These are phyloP conservation scores for Rhodamnia rubescens DNA, from an alignment of 345 rosid species.

Conservation along the genomic window DNA sequence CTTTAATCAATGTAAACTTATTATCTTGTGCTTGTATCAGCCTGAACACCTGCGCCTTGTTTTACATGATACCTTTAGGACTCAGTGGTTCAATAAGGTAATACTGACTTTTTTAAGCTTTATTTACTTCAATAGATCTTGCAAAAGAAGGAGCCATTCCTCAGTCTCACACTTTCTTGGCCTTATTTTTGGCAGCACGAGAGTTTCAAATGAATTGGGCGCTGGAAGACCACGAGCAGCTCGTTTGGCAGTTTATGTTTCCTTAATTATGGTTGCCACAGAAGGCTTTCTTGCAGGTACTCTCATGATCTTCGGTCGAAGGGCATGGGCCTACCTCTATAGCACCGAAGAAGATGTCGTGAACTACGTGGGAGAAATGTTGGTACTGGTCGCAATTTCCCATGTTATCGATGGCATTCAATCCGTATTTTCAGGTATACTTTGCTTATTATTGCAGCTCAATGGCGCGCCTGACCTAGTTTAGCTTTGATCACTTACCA, in stretches of 20 bases:
- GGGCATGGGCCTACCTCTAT: constrained; percentile 18
- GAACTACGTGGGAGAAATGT: constrained; percentile 18
- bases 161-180: not conserved
- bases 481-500: not conserved
- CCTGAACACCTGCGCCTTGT: not conserved
- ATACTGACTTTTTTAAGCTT: not conserved
- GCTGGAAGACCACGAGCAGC: constrained; percentile 38
- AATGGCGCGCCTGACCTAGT: not conserved
- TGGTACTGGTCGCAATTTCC: constrained; percentile 18
- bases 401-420: constrained; percentile 22
- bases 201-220: constrained; percentile 42
- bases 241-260: constrained; percentile 12
- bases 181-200: constrained; percentile 15
- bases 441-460: not conserved
- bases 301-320: constrained; percentile 13
- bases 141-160: too few relatives aligned
- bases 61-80: constrained; percentile 14
- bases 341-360: constrained; percentile 28
- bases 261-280: constrained; percentile 3
- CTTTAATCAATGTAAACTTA: too few relatives aligned
- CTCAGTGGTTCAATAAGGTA: constrained; percentile 15
- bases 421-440: constrained; percentile 12
- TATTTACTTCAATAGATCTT: not conserved
- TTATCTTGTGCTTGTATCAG: too few relatives aligned
- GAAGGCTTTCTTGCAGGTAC: constrained; percentile 29